Evolutionary conservation across 2,329 filamentous ascomycete species (phyloP).

Genomic region (Fulvia fulva): DNA sequence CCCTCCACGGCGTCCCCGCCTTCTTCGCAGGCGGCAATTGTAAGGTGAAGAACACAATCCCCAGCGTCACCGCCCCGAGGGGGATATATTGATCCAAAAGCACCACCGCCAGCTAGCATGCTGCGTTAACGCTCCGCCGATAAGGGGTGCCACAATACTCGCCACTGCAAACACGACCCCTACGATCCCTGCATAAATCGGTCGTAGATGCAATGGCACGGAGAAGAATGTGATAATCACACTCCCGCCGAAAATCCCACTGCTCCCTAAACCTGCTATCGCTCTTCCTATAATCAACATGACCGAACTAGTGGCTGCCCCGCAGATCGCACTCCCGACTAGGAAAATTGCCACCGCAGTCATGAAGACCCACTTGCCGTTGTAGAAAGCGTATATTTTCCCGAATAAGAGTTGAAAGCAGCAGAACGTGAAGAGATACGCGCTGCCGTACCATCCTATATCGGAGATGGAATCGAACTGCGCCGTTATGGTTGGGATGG

Average conservation of each 20-base stretch:
- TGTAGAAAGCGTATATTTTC: constrained; percentile 39
- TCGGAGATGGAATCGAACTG: constrained; percentile 46
- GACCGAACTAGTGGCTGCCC: constrained; percentile 42
- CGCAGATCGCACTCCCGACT: constrained; percentile 37
- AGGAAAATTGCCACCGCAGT: constrained; percentile 40
- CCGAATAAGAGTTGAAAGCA: constrained; percentile 42
- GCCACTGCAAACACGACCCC: not conserved
- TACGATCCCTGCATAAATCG: not conserved
- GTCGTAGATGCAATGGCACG: not conserved
- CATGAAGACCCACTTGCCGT: constrained; percentile 42
- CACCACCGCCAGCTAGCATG: constrained; percentile 1
- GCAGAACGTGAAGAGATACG: constrained; percentile 45
- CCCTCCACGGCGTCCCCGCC: not conserved
- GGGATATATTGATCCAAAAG: not conserved
- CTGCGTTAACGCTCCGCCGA: constrained; percentile 4
- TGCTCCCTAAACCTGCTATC: constrained; percentile 51
- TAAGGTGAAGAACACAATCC: not conserved
- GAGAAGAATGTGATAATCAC: constrained; percentile 14
- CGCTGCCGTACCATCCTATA: constrained; percentile 44
- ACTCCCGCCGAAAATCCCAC: constrained; percentile 46
- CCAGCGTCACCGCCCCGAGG: not conserved
- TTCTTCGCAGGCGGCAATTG: not conserved
- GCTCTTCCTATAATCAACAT: constrained; percentile 52
- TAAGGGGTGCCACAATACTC: not conserved
- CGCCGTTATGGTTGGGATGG: constrained; percentile 44